phyloP scores from a whole-genome alignment of 1,284 basidiomycete genomes.

The Ceratorhiza oryzae-sativae region DNA sequence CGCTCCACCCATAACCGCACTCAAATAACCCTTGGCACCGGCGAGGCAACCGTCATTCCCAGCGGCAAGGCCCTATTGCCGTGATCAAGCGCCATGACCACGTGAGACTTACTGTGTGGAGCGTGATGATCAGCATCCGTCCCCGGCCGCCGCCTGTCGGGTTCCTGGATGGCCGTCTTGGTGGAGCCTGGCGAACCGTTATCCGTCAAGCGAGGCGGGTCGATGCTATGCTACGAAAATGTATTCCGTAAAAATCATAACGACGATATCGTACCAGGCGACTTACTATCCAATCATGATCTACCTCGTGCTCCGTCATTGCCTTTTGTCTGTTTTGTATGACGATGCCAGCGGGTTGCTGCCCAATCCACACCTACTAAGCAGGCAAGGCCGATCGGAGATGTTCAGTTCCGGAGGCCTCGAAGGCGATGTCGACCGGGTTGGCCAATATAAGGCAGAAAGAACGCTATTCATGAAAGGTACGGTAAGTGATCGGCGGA shows the following conservation, averaged over 20 bases:
- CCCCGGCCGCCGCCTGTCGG: constrained; percentile 29
- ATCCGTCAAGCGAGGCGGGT: not conserved
- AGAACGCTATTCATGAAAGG: not conserved
- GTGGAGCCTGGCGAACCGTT: constrained; percentile 28
- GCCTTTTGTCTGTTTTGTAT: constrained; percentile 3
- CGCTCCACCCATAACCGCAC: constrained; percentile 17
- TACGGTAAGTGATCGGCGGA: not conserved
- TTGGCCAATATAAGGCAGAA: constrained; percentile 14
- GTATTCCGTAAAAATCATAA: constrained; percentile 2
- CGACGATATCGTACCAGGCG: constrained; percentile 19
- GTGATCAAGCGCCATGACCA: constrained; percentile 6
- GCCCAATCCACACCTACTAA: not conserved
- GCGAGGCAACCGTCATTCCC: not conserved
- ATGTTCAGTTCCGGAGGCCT: constrained; percentile 24
- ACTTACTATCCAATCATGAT: constrained; percentile 34
- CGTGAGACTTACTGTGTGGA: constrained; percentile 27
- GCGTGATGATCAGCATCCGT: not conserved
- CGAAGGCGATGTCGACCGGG: constrained; percentile 4
- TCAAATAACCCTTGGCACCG: not conserved
- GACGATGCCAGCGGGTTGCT: not conserved
- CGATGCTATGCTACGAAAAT: not conserved
- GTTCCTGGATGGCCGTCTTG: constrained; percentile 32
- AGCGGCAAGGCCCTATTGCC: not conserved
- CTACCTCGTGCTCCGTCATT: not conserved
- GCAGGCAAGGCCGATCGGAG: constrained; percentile 14